Evolutionary conservation across 768 basidiomycete species (phyloP).

Genomic region (Coprinopsis strossmayeri): DNA sequence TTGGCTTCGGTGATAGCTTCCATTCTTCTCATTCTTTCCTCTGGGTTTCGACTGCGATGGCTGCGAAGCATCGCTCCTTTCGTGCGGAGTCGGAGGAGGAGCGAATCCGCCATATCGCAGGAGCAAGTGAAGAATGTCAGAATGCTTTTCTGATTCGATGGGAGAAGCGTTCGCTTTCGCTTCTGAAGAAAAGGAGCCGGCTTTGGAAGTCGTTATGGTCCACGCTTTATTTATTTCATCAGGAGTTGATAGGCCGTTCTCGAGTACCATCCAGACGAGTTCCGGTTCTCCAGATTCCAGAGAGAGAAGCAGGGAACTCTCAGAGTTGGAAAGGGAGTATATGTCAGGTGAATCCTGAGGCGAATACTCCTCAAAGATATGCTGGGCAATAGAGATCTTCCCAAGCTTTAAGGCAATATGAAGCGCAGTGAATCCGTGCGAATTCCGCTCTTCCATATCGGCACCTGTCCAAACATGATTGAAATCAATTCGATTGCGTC

Average conservation of each 20-base stretch:
- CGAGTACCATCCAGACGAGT: conserved; percentile 56
- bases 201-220: conserved; percentile 35
- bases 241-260: conserved; percentile 44
- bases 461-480: conserved; percentile 63
- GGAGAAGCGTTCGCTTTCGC: neutral
- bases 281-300: conserved; percentile 57
- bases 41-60: neutral
- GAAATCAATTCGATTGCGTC: too few species aligned
- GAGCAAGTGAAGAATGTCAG: conserved; percentile 11
- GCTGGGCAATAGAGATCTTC: conserved; percentile 42
- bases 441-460: conserved; percentile 65
- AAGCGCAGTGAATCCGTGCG: conserved; percentile 51
- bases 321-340: conserved; percentile 33
- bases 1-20: neutral
- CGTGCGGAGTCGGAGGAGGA: conserved; percentile 26
- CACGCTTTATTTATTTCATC: conserved; percentile 47
- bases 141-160: conserved; percentile 2
- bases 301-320: conserved; percentile 44
- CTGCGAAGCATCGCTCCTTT: conserved; percentile 16
- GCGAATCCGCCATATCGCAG: conserved; percentile 45
- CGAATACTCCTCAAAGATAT: conserved; percentile 58
- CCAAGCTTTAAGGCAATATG: conserved; percentile 56
- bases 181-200: neutral
- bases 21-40: neutral
- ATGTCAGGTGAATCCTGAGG: conserved; percentile 51